phyloP scores from a whole-genome alignment of 1,284 basidiomycete genomes.

The Taiwanofungus camphoratus region DNA sequence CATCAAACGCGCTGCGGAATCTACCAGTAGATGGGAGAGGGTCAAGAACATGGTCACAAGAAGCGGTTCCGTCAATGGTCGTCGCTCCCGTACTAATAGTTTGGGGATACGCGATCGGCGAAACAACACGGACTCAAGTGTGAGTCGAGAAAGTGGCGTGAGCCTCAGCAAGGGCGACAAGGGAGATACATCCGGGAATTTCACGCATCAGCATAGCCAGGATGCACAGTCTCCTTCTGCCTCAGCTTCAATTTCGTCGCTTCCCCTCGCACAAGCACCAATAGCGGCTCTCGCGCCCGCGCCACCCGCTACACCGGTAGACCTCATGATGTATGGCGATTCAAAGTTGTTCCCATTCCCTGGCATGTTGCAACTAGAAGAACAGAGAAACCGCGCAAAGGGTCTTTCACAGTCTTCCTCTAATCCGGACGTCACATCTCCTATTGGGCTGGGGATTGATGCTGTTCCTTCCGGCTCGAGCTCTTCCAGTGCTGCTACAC shows the following conservation, averaged over 20 bases:
- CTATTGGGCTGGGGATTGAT: constrained; percentile 39
- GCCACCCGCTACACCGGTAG: constrained; percentile 58
- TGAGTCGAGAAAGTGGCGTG: constrained; percentile 70
- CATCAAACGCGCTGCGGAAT: constrained; percentile 51
- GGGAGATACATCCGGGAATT: constrained; percentile 34
- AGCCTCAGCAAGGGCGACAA: constrained; percentile 53
- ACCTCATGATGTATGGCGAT: constrained; percentile 54
- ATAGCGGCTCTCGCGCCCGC: constrained; percentile 59
- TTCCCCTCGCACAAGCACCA: constrained; percentile 47
- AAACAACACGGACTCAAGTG: constrained; percentile 62
- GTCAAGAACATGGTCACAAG: constrained; percentile 57
- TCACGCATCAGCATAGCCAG: constrained; percentile 25
- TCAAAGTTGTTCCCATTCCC: constrained; percentile 88
- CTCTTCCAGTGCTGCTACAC: constrained; percentile 48
- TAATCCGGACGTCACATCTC: constrained; percentile 54
- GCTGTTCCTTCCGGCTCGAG: constrained; percentile 39
- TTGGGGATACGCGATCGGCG: constrained; percentile 57
- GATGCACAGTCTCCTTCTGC: constrained; percentile 55
- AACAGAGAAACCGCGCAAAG: constrained; percentile 56
- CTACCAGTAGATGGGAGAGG: constrained; percentile 64
- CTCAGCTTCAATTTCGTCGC: constrained; percentile 57
- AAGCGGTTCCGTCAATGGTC: constrained; percentile 56
- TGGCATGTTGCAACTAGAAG: constrained; percentile 72
- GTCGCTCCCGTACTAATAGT: constrained; percentile 74
- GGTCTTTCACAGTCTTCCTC: constrained; percentile 51